Evolutionary conservation across 345 rosid genomes (phyloP), one percentile per base, ranked within the genome.

Genomic region (Erodium maritimum): DNA sequence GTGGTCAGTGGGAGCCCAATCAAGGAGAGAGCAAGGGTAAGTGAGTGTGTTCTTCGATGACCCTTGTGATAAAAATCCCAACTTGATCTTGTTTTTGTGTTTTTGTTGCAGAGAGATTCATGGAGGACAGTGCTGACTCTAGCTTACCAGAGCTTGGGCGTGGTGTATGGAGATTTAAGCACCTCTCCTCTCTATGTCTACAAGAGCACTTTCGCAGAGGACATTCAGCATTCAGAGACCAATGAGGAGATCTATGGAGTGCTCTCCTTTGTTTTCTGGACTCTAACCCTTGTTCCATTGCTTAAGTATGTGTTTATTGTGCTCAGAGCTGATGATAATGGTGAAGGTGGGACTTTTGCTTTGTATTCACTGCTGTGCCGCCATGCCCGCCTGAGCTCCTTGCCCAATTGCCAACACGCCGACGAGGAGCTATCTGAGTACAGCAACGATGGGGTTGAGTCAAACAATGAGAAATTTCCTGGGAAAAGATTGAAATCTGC

Each of bases 291-390:
- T 14, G 61, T 73, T 19, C 75, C 81, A 3, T 68, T 77, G 2
- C 12, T 73, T 14, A 77, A 77, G 56, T 77, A 77, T 50, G 77
- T 77, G 25, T 73, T 77, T 59, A 67, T 77, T 37, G 81, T 77
- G 56, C 73, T 77, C 22, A 62, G 78, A 66, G 81, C 78, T 25
- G 71, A 77, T 51, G 81, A 77, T 55, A 77, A 77, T 54, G 81
- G 81, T 5, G 81, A 77, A 57, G 81, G 81, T 14, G 81, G 81
- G 18, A 77, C 78, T 20, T 77, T 77, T 58, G 81, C 81, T 48
- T 58, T 77, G 66, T 77, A 77, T 48, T 77, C 81, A 4, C 70
- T 77, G 54, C 71, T 73, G 58, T 73, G 81, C 62, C 75, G 81
- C 50, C 75, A 77, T 25, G 77, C 73, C 55, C 60, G 81, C 17